These are phyloP conservation scores for Syncephalis fuscata DNA, from an alignment of 371 early-diverging fungal genomes.

Conservation along the genomic window DNA sequence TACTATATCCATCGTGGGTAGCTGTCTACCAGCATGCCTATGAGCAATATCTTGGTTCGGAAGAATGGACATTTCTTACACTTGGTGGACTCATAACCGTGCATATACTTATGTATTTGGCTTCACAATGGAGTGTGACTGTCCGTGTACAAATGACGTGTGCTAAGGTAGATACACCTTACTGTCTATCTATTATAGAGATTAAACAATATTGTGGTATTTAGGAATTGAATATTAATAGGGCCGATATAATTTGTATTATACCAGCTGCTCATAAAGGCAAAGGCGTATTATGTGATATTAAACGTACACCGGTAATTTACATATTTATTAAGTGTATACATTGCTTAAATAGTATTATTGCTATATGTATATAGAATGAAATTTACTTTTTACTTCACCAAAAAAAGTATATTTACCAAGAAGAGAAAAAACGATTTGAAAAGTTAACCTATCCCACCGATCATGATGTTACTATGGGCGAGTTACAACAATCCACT, in stretches of 20 bases:
- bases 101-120: conserved; percentile 69
- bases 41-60: conserved; percentile 57
- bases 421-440: conserved; percentile 65
- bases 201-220: background rate
- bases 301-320: conserved; percentile 29
- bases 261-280: conserved; percentile 71
- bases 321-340: background rate
- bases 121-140: conserved; percentile 88
- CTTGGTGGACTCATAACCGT: conserved; percentile 48
- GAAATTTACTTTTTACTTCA: conserved; percentile 77
- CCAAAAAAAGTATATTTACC: conserved; percentile 82
- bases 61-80: conserved; percentile 80
- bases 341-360: background rate
- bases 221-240: background rate
- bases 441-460: conserved; percentile 62
- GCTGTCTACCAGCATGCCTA: conserved; percentile 57
- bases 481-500: conserved; percentile 34
- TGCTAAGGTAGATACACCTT: conserved; percentile 34
- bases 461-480: conserved; percentile 32
- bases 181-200: too few relatives aligned
- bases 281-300: conserved; percentile 49
- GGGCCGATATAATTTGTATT: conserved; percentile 33
- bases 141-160: conserved; percentile 71
- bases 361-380: conserved; percentile 8
- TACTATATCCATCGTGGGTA: conserved; percentile 61